Evolutionary conservation across 2,329 filamentous ascomycete species (phyloP).

Genomic region (Stenocarpella maydis): DNA sequence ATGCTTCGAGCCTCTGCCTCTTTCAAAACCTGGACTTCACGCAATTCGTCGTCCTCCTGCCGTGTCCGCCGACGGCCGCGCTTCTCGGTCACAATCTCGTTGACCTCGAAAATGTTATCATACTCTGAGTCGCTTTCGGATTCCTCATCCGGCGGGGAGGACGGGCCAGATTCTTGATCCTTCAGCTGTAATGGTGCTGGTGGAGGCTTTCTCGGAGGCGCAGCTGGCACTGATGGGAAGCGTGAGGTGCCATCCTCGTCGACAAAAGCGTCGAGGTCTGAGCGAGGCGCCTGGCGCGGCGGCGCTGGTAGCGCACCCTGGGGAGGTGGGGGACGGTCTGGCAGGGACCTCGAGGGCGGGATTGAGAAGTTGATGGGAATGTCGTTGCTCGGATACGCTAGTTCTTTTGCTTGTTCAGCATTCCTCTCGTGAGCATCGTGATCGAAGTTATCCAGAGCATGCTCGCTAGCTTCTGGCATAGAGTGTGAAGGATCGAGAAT

Average conservation of each 20-base stretch:
- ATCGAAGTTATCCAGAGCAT: conserved; percentile 65
- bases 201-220: conserved; percentile 79
- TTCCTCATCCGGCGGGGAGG: conserved; percentile 59
- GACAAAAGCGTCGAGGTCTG: conserved; percentile 51
- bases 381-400: conserved; percentile 54
- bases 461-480: conserved; percentile 69
- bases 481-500: conserved; percentile 64
- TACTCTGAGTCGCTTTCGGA: conserved; percentile 80
- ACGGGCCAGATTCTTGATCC: conserved; percentile 46
- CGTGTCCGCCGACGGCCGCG: conserved; percentile 84
- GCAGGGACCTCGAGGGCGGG: conserved; percentile 65
- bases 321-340: conserved; percentile 62
- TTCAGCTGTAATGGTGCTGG: conserved; percentile 84
- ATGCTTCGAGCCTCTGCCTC: conserved; percentile 76
- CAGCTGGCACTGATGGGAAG: conserved; percentile 62
- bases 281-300: conserved; percentile 47
- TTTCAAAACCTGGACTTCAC: conserved; percentile 72
- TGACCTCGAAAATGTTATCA: conserved; percentile 77
- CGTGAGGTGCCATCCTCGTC: conserved; percentile 55
- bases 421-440: conserved; percentile 61
- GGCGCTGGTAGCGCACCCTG: conserved; percentile 54
- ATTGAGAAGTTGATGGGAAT: conserved; percentile 60
- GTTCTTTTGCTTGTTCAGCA: conserved; percentile 55
- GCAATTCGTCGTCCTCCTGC: conserved; percentile 84
- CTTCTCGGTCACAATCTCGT: conserved; percentile 66